Evolutionary conservation across 352 stramenopile species (phyloP), one percentile per base, ranked within the genome.

Genomic region (Globisporangium takayamanum): DNA sequence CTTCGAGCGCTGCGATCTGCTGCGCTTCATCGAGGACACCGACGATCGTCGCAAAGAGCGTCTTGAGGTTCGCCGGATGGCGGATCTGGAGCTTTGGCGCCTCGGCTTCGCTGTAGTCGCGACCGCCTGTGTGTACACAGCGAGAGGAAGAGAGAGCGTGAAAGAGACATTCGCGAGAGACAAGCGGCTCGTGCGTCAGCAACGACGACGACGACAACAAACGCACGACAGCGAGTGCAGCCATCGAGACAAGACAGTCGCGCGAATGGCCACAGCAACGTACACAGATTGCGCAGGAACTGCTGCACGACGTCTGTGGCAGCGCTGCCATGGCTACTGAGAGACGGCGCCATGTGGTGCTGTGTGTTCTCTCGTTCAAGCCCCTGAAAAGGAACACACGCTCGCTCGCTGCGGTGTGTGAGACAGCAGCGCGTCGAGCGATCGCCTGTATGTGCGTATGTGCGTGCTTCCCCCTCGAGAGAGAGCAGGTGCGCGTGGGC

Each of bases 1-100:
- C 77, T 28, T 91, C 80, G 14, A 92, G 59, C 33, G 79, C 73
- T 62, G 76, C 71, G 20, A 84, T 69, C 70, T 93, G 83, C 49
- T 89, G 72, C n/a, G 68, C 66, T 44, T 89, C 80, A 3, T 79
- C 70, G 22, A 93, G 22, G 42, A 84, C 75, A 28, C 80, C 83
- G 16, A 93, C 65, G 44, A 93, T 87, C 48, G 63, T 63, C 11
- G 70, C 72, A 61, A 91, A 93, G 22, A 93, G 68, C 42, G 66
- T 67, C 55, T 79, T 76, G n/a, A 90, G 68, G 16, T 70, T 66
- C 44, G 68, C 70, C 12, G 80, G 80, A n/a, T 84, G 77, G 14
- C 74, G 72, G 64, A 90, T 90, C 62, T 78, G 70, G 49, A 88
- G 63, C 30, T 82, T 78, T 30, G 72, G 73, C 25, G 80, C 80